phyloP scores from a whole-genome alignment of 306 rosid genomes.

The Carpinus fangiana region DNA sequence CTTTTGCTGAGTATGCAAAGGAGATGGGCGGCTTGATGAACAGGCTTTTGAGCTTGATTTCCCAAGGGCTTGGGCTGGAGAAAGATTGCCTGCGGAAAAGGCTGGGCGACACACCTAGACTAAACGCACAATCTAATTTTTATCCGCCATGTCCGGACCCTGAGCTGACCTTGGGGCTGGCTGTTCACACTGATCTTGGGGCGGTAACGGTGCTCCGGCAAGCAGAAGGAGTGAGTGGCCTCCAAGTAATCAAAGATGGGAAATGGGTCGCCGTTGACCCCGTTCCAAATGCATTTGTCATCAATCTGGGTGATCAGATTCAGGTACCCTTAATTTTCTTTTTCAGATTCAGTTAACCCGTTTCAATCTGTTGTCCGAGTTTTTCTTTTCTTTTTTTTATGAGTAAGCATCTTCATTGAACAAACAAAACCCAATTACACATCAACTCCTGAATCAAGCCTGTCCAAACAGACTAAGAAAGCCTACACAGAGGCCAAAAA shows the following conservation, averaged over 20 bases:
- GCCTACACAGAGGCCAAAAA: too few species aligned
- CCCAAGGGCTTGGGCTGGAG: slow-evolving; percentile 50
- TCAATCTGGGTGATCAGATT: slow-evolving; percentile 58
- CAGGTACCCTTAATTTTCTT: too few species aligned
- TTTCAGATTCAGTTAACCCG: slow-evolving; percentile 49
- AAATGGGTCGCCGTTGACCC: slow-evolving; percentile 47
- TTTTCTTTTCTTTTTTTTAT: too few species aligned
- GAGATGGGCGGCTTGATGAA: slow-evolving; percentile 39
- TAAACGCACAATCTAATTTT: slow-evolving; percentile 44
- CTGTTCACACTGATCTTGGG: slow-evolving; percentile 37
- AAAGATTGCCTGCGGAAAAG: slow-evolving; percentile 28
- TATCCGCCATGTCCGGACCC: slow-evolving; percentile 43
- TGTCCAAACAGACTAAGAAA: too few species aligned
- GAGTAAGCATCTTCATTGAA: too few species aligned
- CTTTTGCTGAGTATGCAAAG: slow-evolving; percentile 48
- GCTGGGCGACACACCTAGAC: slow-evolving; percentile 39
- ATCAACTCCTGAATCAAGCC: too few species aligned
- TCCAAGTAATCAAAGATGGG: slow-evolving; percentile 52
- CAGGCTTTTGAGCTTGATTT: slow-evolving; percentile 42
- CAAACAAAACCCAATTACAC: too few species aligned
- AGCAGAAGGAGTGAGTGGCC: slow-evolving; percentile 37
- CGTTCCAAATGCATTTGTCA: slow-evolving; percentile 41
- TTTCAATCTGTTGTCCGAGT: too few species aligned
- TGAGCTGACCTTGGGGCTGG: slow-evolving; percentile 34
- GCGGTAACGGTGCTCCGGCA: slow-evolving; percentile 43